phyloP scores from a whole-genome alignment of 345 rosid genomes.

The Hypericum perforatum region DNA sequence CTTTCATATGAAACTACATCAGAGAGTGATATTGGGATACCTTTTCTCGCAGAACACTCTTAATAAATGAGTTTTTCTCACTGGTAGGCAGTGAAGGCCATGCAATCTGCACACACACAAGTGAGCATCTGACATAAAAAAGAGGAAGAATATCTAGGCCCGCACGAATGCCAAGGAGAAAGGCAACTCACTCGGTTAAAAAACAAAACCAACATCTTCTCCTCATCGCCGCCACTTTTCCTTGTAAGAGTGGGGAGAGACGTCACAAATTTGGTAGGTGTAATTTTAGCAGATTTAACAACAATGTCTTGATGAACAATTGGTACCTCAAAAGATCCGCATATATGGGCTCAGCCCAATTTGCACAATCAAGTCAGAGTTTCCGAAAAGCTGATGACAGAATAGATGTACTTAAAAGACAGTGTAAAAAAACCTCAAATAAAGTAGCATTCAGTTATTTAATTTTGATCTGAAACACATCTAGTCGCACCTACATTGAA shows the following conservation, averaged over 20 bases:
- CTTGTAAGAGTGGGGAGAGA: slow-evolving; percentile 26
- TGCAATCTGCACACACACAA: slow-evolving; percentile 51
- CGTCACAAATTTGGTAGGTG: not conserved
- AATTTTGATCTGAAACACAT: too few relatives aligned
- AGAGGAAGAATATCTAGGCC: slow-evolving; percentile 5
- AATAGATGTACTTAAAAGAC: not conserved
- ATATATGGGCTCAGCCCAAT: slow-evolving; percentile 84
- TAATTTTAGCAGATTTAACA: not conserved
- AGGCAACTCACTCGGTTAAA: slow-evolving; percentile 54
- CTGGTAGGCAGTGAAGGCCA: slow-evolving; percentile 96
- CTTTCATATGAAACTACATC: slow-evolving; percentile 32
- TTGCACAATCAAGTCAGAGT: slow-evolving; percentile 96
- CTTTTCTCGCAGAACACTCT: slow-evolving; percentile 66
- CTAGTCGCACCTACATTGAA: slow-evolving; percentile 58
- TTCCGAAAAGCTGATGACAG: slow-evolving; percentile 59
- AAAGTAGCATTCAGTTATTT: slow-evolving; percentile 5
- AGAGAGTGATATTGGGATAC: slow-evolving; percentile 16
- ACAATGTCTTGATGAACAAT: too few relatives aligned
- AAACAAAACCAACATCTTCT: slow-evolving; percentile 68
- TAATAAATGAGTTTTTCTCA: slow-evolving; percentile 61
- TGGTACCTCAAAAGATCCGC: slow-evolving; percentile 56
- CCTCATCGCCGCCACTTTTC: slow-evolving; percentile 81
- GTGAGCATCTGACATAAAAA: not conserved
- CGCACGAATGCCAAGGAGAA: slow-evolving; percentile 1
- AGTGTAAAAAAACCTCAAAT: not conserved